A percentile compares a stretch with the other conserved stretches of the same genome.
phyloP scores from a whole-genome alignment of 2,329 filamentous ascomycete genomes.

The Plectosphaerella plurivora region DNA sequence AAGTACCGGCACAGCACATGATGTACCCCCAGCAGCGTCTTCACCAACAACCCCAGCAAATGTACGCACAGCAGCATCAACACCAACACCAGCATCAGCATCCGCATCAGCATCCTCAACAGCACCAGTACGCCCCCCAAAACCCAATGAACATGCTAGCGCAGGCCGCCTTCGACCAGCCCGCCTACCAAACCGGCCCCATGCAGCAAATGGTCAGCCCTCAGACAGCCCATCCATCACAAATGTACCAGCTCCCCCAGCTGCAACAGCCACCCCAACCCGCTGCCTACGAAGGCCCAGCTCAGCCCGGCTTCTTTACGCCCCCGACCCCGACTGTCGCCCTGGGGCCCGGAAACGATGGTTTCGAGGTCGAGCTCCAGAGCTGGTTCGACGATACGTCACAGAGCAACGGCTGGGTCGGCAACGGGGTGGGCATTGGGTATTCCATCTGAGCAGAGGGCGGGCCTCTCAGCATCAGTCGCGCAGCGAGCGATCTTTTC shows the following conservation, averaged over 20 bases:
- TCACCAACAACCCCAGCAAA: background rate
- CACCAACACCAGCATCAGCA: slow-evolving; percentile 10
- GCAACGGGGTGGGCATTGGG: slow-evolving; percentile 5
- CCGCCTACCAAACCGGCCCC: background rate
- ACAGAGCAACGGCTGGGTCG: slow-evolving; percentile 8
- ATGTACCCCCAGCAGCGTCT: slow-evolving; percentile 3
- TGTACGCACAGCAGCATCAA: slow-evolving; percentile 4
- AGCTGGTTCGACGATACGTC: slow-evolving; percentile 12
- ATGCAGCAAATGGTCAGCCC: background rate
- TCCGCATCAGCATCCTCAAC: slow-evolving; percentile 7
- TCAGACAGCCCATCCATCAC: background rate
- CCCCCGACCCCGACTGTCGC: slow-evolving; percentile 14
- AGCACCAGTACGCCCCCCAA: slow-evolving; percentile 15
- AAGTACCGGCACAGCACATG: slow-evolving; percentile 3
- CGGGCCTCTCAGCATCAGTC: background rate
- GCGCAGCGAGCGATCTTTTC: too few relatives aligned
- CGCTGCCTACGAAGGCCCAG: slow-evolving; percentile 16
- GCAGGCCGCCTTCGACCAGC: slow-evolving; percentile 28
- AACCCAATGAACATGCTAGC: slow-evolving; percentile 37
- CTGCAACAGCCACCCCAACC: background rate
- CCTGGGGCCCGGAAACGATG: slow-evolving; percentile 33
- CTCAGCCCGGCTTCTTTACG: slow-evolving; percentile 9
- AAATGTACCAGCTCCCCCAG: slow-evolving; percentile 1
- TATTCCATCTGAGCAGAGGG: background rate
- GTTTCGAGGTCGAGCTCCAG: slow-evolving; percentile 41